phyloP scores from a whole-genome alignment of 495 filamentous ascomycete genomes.

The Friedmanniomyces endolithicus region DNA sequence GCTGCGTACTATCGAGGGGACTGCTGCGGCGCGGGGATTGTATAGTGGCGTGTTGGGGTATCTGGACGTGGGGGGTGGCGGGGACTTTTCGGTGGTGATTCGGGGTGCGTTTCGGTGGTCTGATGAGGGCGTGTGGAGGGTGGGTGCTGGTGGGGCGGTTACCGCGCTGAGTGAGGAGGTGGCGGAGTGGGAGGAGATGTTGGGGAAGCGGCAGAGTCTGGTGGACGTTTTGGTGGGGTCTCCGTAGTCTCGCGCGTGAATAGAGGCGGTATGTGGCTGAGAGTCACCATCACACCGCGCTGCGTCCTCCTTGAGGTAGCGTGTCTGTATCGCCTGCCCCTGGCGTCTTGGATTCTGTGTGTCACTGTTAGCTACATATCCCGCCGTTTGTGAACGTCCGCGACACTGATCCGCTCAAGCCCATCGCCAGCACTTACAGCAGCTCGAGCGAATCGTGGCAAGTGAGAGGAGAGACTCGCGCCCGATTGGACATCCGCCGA shows the following conservation, averaged over 20 bases:
- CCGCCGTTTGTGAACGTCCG: too few species aligned
- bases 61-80: conserved; percentile 69
- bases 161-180: conserved; percentile 64
- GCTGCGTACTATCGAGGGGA: conserved; percentile 52
- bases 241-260: neutral
- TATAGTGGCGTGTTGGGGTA: conserved; percentile 88
- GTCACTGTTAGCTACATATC: too few species aligned
- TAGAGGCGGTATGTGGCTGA: neutral
- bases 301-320: neutral
- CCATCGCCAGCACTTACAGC: too few species aligned
- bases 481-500: too few species aligned
- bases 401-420: too few species aligned
- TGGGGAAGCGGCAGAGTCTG: conserved; percentile 62
- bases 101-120: conserved; percentile 61
- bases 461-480: too few species aligned
- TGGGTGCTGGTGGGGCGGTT: conserved; percentile 82
- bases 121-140: conserved; percentile 57
- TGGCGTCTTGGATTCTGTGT: too few species aligned
- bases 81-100: conserved; percentile 82
- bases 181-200: conserved; percentile 86
- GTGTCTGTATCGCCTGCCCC: too few species aligned
- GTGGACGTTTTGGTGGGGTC: neutral
- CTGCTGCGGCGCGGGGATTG: conserved; percentile 50
- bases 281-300: neutral
- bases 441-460: too few species aligned